These are phyloP conservation scores for Trametes hirsuta DNA, from an alignment of 1,284 basidiomycete genomes.

Conservation along the genomic window DNA sequence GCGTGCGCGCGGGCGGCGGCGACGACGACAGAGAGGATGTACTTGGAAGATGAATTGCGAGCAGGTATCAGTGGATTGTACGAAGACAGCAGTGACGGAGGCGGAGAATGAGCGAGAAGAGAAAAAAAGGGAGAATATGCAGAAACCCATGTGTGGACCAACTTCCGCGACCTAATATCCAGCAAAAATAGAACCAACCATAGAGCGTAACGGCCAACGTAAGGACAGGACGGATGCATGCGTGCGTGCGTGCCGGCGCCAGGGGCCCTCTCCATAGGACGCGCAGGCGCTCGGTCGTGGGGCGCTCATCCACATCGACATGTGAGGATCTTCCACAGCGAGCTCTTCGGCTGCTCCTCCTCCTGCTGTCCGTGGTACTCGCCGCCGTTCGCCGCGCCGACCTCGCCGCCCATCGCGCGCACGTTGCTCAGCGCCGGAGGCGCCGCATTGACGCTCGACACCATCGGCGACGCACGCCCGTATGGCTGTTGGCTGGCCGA, in stretches of 20 bases:
- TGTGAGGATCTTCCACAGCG: slow-evolving; percentile 69
- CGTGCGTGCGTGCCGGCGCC: not conserved
- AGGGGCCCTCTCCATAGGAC: not conserved
- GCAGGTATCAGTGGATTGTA: slow-evolving; percentile 13
- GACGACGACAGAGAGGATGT: not conserved
- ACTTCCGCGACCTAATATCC: slow-evolving; percentile 23
- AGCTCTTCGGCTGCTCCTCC: slow-evolving; percentile 57
- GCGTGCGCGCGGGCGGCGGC: slow-evolving; percentile 1
- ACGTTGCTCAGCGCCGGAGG: slow-evolving; percentile 73
- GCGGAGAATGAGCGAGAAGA: slow-evolving; percentile 13
- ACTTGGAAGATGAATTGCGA: slow-evolving; percentile 3
- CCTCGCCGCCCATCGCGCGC: slow-evolving; percentile 67
- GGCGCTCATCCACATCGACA: slow-evolving; percentile 67
- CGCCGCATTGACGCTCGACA: slow-evolving; percentile 63
- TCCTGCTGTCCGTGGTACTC: slow-evolving; percentile 61
- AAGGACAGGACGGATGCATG: slow-evolving; percentile 25
- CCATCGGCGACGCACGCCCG: slow-evolving; percentile 76
- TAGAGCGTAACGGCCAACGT: slow-evolving; percentile 12
- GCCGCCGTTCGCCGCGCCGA: slow-evolving; percentile 63
- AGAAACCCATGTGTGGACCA: slow-evolving; percentile 13
- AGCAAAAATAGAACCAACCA: slow-evolving; percentile 17
- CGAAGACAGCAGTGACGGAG: slow-evolving; percentile 7
- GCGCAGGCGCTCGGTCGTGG: slow-evolving; percentile 1
- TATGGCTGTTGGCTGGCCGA: slow-evolving; percentile 53
- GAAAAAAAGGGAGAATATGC: slow-evolving; percentile 11